Percentiles rank a stretch among this genome's conserved stretches.
These are phyloP conservation scores for Fusarium temperatum DNA, from an alignment of 2,329 filamentous ascomycete genomes.

Conservation along the genomic window DNA sequence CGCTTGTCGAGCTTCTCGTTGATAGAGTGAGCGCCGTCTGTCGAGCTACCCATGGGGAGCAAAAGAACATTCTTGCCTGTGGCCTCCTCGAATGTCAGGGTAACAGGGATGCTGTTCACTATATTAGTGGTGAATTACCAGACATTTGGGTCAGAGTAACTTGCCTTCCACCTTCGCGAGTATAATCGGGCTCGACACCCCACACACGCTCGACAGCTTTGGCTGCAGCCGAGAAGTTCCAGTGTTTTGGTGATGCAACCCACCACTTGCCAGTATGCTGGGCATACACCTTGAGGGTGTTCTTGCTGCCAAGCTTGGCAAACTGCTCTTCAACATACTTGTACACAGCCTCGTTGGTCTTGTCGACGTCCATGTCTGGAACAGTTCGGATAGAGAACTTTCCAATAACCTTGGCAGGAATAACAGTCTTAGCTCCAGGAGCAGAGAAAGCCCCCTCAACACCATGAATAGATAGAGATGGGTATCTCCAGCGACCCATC, in stretches of 20 bases:
- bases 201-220: conserved; percentile 98
- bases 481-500: conserved; percentile 96
- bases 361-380: conserved; percentile 93
- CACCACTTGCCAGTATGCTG: conserved; percentile 98
- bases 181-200: conserved; percentile 93
- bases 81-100: conserved; percentile 95
- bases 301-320: conserved; percentile 89
- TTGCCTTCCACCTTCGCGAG: conserved; percentile 90
- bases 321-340: conserved; percentile 86
- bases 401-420: conserved; percentile 95
- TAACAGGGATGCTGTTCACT: conserved; percentile 83
- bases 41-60: conserved; percentile 96
- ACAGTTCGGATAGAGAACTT: conserved; percentile 99
- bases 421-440: conserved; percentile 96
- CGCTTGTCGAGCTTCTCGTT: conserved; percentile 98
- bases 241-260: conserved; percentile 97
- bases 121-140: conserved; percentile 22
- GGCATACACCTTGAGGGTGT: conserved; percentile 81
- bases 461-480: conserved; percentile 92
- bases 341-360: conserved; percentile 86
- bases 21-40: conserved; percentile 95
- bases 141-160: conserved; percentile 38
- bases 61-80: conserved; percentile 97
- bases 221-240: conserved; percentile 94
- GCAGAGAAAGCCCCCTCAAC: conserved; percentile 94